Evolutionary conservation across 768 basidiomycete genomes (phyloP).

Genomic region (Kwoniella sp.): DNA sequence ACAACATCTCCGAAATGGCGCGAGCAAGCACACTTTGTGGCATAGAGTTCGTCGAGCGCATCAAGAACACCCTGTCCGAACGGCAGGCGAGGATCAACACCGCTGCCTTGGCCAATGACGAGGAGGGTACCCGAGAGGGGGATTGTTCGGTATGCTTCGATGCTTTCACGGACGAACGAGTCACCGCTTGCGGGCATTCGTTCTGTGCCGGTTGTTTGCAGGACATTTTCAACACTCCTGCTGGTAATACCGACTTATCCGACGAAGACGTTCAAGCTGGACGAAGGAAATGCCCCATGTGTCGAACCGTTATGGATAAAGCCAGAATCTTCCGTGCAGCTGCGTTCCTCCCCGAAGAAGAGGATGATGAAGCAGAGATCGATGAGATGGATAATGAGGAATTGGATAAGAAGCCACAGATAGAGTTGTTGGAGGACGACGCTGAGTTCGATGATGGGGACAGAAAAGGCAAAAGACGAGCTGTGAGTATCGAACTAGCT

Average conservation of each 20-base stretch:
- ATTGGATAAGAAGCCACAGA: constrained; percentile 19
- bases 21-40: constrained; percentile 30
- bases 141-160: constrained; percentile 71
- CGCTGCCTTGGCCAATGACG: constrained; percentile 14
- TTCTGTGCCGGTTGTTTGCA: constrained; percentile 69
- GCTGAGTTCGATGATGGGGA: constrained; percentile 58
- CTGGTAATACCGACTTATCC: constrained; percentile 54
- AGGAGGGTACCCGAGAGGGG: constrained; percentile 20
- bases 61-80: constrained; percentile 34
- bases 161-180: constrained; percentile 60
- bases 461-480: constrained; percentile 34
- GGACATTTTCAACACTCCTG: constrained; percentile 60
- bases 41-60: constrained; percentile 35
- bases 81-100: constrained; percentile 20
- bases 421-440: constrained; percentile 10
- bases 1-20: constrained; percentile 27
- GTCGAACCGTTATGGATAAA: constrained; percentile 61
- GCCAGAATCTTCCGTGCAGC: constrained; percentile 62
- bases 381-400: constrained; percentile 23
- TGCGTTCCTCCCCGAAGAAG: constrained; percentile 64
- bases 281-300: constrained; percentile 62
- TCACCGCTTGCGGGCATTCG: constrained; percentile 66
- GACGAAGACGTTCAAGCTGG: constrained; percentile 49
- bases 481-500: constrained; percentile 16
- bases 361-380: constrained; percentile 25